Evolutionary conservation across 352 stramenopile genomes (phyloP).

Genomic region (Pythium dissotocum): DNA sequence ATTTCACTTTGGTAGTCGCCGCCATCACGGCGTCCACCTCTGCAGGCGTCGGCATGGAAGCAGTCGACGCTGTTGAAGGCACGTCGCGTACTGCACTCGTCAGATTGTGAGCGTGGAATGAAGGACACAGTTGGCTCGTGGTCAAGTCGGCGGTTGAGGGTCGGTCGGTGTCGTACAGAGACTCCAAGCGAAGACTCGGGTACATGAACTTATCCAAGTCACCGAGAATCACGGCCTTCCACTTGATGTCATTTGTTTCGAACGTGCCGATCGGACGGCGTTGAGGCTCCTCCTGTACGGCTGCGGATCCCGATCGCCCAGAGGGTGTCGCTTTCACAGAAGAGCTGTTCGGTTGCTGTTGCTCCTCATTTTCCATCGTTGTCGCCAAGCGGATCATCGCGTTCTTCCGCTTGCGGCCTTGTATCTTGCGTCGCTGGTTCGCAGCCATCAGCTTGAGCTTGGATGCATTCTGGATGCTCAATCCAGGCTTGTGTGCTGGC

Average conservation of each 20-base stretch:
- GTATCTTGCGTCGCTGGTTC: constrained; percentile 21
- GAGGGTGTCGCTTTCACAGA: background rate
- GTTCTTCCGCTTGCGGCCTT: constrained; percentile 20
- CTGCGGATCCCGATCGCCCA: background rate
- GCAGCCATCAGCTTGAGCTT: constrained; percentile 28
- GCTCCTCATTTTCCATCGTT: constrained; percentile 18
- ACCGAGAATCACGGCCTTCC: constrained; percentile 59
- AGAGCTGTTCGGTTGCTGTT: background rate
- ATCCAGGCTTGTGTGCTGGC: background rate
- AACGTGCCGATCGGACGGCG: constrained; percentile 39
- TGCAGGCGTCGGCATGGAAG: constrained; percentile 32
- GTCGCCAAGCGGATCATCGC: constrained; percentile 1
- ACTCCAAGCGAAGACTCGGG: constrained; percentile 59
- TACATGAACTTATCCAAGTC: constrained; percentile 80
- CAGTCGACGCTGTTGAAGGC: background rate
- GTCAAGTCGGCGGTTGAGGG: background rate
- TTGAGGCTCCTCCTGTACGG: background rate
- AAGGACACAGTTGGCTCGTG: background rate
- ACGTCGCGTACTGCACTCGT: background rate
- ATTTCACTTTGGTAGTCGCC: constrained; percentile 46
- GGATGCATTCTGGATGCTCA: constrained; percentile 20
- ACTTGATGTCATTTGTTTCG: constrained; percentile 57
- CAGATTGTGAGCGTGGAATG: background rate
- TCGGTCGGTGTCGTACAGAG: constrained; percentile 33
- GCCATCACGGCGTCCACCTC: constrained; percentile 41